These are phyloP conservation scores for Pulveroboletus sp. DNA, from an alignment of 768 basidiomycete species.

Conservation along the genomic window DNA sequence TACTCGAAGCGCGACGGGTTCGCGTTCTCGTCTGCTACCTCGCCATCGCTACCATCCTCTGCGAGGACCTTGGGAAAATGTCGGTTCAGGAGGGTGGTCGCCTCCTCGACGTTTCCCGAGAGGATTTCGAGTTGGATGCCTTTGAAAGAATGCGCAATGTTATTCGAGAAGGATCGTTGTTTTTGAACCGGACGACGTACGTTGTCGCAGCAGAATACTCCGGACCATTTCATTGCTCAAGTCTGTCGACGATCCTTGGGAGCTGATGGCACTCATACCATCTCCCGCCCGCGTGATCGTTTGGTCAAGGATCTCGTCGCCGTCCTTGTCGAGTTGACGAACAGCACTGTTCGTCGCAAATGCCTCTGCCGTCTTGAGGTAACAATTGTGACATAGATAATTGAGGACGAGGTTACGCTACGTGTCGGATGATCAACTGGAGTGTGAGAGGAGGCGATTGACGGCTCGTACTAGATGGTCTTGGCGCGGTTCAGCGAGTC, in stretches of 20 bases:
- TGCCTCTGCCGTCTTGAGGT: constrained; percentile 63
- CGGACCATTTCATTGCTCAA: constrained; percentile 39
- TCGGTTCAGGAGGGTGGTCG: constrained; percentile 57
- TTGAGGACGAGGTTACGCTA: constrained; percentile 70
- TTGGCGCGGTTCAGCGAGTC: constrained; percentile 33
- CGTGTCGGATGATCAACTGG: constrained; percentile 2
- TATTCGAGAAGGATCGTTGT: background rate
- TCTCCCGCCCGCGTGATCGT: constrained; percentile 19
- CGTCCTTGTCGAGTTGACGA: constrained; percentile 62
- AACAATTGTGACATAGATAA: constrained; percentile 72
- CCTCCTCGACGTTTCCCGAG: constrained; percentile 69
- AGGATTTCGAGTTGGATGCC: constrained; percentile 70
- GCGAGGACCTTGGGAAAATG: constrained; percentile 73
- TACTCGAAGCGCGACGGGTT: constrained; percentile 41
- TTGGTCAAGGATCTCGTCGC: constrained; percentile 48
- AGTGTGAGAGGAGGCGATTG: background rate
- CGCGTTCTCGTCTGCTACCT: constrained; percentile 20
- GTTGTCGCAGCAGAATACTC: constrained; percentile 49
- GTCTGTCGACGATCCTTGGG: constrained; percentile 19
- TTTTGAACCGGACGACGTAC: constrained; percentile 32
- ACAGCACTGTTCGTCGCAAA: constrained; percentile 62
- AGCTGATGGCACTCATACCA: background rate
- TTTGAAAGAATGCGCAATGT: constrained; percentile 27
- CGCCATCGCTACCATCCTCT: constrained; percentile 15
- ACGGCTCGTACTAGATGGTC: constrained; percentile 40